Base-by-base conservation (phyloP, 345 rosid species). In the Eucalyptus tenuipes region DNA sequence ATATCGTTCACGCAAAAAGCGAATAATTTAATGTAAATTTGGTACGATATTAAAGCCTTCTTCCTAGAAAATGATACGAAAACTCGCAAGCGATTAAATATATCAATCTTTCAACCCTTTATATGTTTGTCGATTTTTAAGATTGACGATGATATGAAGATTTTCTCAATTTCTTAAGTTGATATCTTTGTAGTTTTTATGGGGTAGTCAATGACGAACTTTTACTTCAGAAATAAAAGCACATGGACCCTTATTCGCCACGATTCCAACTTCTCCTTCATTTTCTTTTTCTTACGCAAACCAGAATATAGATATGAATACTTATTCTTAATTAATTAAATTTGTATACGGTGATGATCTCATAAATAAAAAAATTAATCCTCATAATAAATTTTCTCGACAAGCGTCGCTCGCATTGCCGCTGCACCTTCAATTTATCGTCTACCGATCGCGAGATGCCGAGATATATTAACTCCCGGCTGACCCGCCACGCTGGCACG, bases 401-500 rank as follows among this genome's bases (percentile, higher is more conserved):
- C 45, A 75, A 75, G 27, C 14, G 47, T 10, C 13, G 31, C 68
- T 64, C 20, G 37, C 75, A 20, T 37, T 18, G 45, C 45, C 27
- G 15, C 27, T 13, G 27, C 47, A 1, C 7, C 45, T 37, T 44
- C 57, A 87, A 48, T 64, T 87, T 31, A 66, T 29, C 85, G 57
- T 66, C 84, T 29, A 20, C 49, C 50, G 18, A 53, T 80, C 89
- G 40, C 68, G 50, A 79, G 53, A 88, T 37, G 11, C 17, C 17
- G 68, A 48, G 49, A 40, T 82, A 24, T 55, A 20, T 79, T 52
- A 40, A 49, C 71, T 44, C 13, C 48, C n/a, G 16, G 25, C 31
- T 50, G 27, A 49, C 82, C 27, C 87, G 86, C 90, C 91, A 88
- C 91, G 85, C 81, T 17, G 88, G 88, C 82, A 66, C 59, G 20